These are phyloP conservation scores for Leishmania tarentolae DNA, from an alignment of 208 protist genomes.

Conservation along the genomic window DNA sequence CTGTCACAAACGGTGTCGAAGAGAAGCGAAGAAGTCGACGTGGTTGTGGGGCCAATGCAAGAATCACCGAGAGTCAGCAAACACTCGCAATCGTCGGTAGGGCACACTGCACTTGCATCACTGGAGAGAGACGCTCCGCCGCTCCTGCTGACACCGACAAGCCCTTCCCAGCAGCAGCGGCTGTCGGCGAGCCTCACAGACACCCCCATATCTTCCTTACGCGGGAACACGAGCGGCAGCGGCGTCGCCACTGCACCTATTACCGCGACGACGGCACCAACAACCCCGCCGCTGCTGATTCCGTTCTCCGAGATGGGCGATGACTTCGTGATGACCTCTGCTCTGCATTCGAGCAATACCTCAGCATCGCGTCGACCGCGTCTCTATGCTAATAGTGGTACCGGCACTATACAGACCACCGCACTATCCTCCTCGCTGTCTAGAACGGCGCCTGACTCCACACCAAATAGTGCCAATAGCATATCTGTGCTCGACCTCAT, in stretches of 20 bases:
- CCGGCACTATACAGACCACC: neutral
- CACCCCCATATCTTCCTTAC: slow-evolving; percentile 8
- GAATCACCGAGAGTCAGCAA: neutral
- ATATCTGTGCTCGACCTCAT: slow-evolving; percentile 36
- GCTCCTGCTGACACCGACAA: slow-evolving; percentile 17
- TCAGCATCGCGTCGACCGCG: slow-evolving; percentile 3
- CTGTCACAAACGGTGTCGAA: slow-evolving; percentile 2
- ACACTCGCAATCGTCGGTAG: neutral
- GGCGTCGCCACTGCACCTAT: neutral
- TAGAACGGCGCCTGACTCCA: neutral
- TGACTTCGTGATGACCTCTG: neutral
- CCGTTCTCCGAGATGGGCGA: slow-evolving; percentile 23
- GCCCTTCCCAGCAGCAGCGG: slow-evolving; percentile 10
- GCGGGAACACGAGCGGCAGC: neutral
- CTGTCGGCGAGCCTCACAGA: neutral
- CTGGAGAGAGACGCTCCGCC: neutral
- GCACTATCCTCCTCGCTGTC: neutral
- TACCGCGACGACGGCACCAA: neutral
- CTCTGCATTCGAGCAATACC: neutral
- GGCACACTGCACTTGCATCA: neutral
- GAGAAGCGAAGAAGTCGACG: slow-evolving; percentile 2
- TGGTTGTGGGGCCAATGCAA: neutral
- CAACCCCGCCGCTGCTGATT: slow-evolving; percentile 7
- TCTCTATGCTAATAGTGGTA: slow-evolving; percentile 1
- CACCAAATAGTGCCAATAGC: neutral